Evolutionary conservation across 176 grass and related monocot species (phyloP).

Genomic region (Zoysia japonica): DNA sequence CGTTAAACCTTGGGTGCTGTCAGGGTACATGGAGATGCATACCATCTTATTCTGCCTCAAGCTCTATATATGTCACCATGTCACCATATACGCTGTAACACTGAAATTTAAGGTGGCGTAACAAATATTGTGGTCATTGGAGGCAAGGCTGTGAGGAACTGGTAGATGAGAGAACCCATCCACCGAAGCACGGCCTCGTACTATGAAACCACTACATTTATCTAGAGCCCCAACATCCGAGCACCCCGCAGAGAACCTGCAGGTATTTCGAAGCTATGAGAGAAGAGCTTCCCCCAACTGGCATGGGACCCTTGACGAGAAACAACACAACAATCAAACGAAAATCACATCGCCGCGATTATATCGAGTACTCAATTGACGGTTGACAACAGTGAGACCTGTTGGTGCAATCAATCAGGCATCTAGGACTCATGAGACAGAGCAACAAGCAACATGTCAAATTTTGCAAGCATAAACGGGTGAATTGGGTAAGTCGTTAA

Average conservation of each 20-base stretch:
- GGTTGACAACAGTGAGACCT: neutral
- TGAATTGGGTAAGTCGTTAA: neutral
- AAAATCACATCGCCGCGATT: neutral
- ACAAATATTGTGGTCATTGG: slow-evolving; percentile 61
- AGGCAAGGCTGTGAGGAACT: slow-evolving; percentile 63
- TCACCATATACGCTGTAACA: neutral
- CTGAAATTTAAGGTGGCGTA: neutral
- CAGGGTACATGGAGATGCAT: slow-evolving; percentile 67
- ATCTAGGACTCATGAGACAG: neutral
- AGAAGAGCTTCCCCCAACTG: slow-evolving; percentile 64
- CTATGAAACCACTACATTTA: slow-evolving; percentile 66
- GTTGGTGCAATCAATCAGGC: neutral
- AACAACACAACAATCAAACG: neutral
- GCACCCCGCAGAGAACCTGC: slow-evolving; percentile 94
- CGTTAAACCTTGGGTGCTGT: slow-evolving; percentile 62
- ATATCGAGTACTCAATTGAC: neutral
- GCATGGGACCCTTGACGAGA: slow-evolving; percentile 44
- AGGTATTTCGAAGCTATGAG: slow-evolving; percentile 71
- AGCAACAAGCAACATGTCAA: neutral
- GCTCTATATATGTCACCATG: neutral
- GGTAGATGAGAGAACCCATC: slow-evolving; percentile 37
- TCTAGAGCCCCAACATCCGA: slow-evolving; percentile 59
- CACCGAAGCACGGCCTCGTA: slow-evolving; percentile 59
- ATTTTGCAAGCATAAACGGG: neutral
- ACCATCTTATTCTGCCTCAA: slow-evolving; percentile 56